Percentiles rank a stretch among this genome's conserved stretches.
These are phyloP conservation scores for Citrus sp. DNA, from an alignment of 345 rosid genomes.

Conservation along the genomic window DNA sequence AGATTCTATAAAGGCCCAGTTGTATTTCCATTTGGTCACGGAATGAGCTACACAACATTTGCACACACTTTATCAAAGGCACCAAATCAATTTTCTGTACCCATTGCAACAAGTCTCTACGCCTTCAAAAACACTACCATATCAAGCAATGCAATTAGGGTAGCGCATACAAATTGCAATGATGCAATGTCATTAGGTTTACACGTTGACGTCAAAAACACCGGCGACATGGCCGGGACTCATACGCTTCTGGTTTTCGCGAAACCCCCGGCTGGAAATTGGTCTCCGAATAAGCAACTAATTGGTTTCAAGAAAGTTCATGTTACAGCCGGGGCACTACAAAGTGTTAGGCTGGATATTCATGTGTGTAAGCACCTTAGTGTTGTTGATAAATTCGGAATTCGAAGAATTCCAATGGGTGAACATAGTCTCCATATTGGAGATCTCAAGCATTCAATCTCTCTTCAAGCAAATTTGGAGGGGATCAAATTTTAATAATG, in stretches of 20 bases:
- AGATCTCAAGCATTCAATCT: constrained; percentile 74
- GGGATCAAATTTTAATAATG: constrained; percentile 23
- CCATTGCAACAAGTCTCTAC: constrained; percentile 32
- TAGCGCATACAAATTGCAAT: constrained; percentile 57
- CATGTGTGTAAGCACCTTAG: constrained; percentile 80
- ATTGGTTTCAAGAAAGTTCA: constrained; percentile 69
- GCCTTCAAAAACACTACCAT: constrained; percentile 35
- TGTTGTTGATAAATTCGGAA: constrained; percentile 67
- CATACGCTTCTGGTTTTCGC: constrained; percentile 78
- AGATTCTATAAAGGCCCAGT: constrained; percentile 93
- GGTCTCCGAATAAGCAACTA: constrained; percentile 54
- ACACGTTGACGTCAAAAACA: constrained; percentile 65
- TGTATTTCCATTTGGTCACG: constrained; percentile 79
- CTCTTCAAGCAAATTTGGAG: constrained; percentile 49
- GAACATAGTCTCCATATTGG: constrained; percentile 70
- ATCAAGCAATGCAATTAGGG: constrained; percentile 35
- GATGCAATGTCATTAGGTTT: constrained; percentile 31
- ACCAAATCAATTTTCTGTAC: constrained; percentile 41
- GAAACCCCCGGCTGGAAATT: constrained; percentile 48
- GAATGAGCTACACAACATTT: constrained; percentile 63
- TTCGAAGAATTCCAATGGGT: constrained; percentile 88
- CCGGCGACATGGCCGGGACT: constrained; percentile 61
- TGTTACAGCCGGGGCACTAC: constrained; percentile 50
- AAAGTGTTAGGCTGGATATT: constrained; percentile 41
- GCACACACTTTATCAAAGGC: constrained; percentile 40